phyloP scores from a whole-genome alignment of 441 rosid genomes.

The Populus trichocarpa region DNA sequence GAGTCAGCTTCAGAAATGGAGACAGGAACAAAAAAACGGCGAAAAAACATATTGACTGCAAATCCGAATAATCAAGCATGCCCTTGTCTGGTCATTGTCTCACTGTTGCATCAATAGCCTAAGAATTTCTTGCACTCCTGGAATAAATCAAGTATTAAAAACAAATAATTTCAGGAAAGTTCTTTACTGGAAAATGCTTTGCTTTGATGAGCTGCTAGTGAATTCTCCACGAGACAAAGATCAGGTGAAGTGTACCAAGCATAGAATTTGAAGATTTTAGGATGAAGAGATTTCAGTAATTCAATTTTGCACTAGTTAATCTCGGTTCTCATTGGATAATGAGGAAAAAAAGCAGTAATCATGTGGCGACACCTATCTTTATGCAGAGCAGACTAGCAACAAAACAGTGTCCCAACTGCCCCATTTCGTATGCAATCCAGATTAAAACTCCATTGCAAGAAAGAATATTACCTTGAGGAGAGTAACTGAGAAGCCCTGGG shows the following conservation, averaged over 20 bases:
- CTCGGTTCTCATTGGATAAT: neutral
- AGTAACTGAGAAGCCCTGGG: slow-evolving; percentile 20
- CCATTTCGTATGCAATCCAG: neutral
- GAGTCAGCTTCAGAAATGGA: slow-evolving; percentile 20
- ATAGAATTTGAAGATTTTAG: neutral
- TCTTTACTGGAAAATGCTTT: neutral
- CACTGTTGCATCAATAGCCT: slow-evolving; percentile 8
- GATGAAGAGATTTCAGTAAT: neutral
- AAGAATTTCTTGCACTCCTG: slow-evolving; percentile 38
- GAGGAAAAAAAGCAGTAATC: neutral
- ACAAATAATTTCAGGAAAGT: neutral
- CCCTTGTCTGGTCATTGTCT: neutral
- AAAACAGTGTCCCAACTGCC: neutral
- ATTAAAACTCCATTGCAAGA: neutral
- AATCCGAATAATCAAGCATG: neutral
- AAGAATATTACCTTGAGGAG: slow-evolving; percentile 29
- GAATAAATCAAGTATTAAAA: neutral
- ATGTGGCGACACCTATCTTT: neutral
- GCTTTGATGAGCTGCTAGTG: neutral
- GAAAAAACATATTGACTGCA: slow-evolving; percentile 1
- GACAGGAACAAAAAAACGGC: slow-evolving; percentile 3
- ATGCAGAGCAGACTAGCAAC: neutral
- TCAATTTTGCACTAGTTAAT: neutral
- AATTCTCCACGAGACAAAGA: neutral
- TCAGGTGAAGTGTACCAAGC: neutral